Evolutionary conservation across 176 grass and related monocot species (phyloP), one percentile per base, ranked within the genome.

Genomic region (Thalia dealbata): DNA sequence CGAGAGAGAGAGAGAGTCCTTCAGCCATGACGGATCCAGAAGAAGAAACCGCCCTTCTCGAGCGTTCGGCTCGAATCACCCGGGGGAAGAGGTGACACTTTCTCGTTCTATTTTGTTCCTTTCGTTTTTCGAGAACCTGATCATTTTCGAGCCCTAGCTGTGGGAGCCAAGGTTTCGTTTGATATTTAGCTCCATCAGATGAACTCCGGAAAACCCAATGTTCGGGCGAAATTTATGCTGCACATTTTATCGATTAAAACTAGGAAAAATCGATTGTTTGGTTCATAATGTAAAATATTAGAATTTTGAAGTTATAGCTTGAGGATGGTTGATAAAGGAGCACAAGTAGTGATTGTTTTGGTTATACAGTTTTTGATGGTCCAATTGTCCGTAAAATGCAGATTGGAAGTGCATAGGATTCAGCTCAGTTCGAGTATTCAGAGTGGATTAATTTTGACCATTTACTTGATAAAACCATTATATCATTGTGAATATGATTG

Each of bases 71-170:
- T 70, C 92, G 92, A 73, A 35, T 61, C 22, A 86, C 87, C 29
- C 80, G 87, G 70, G 92, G 92, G 59, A 92, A 96, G 82, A 91
- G 92, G 92, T 81, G 66, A 10, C 18, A 9, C 43, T 10, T 54
- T 22, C 21, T 72, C 22, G 44, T 15, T 12, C 7, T 9, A n/a
- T 15, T 41, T 0, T 23, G 16, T 0, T 35, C 10, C 3, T 27
- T 2, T 44, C 1, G 18, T 50, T 65, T 65, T 44, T 21, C 55
- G 8, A 1, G 29, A 3, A 7, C 11, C 35, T 23, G 25, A 7
- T 72, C 0, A 44, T 18, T 11, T 72, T 8, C 23, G 25, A 54
- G 13, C 50, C 26, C 50, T 72, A 9, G 46, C 54, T 61, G 58
- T 24, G n/a, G 10, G 9, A 14, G 10, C 58, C 58, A 7, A 25